phyloP scores from a whole-genome alignment of 2,329 filamentous ascomycete genomes.

The Grosmannia clavigera region DNA sequence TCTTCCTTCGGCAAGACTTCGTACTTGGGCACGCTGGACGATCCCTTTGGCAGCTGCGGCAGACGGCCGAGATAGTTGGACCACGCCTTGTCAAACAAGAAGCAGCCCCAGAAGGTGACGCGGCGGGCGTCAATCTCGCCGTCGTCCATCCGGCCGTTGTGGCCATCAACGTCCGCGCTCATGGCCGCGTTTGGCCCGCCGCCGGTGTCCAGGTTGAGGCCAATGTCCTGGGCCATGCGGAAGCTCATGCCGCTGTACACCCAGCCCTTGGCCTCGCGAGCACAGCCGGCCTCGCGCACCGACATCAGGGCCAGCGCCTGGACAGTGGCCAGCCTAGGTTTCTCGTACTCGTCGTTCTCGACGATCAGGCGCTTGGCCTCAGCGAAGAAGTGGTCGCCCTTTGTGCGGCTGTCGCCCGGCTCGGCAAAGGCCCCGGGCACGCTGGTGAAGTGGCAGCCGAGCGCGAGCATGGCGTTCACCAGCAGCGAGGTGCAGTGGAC shows the following conservation, averaged over 20 bases:
- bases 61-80: slow-evolving; percentile 91
- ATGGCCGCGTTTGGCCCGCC: slow-evolving; percentile 30
- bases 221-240: slow-evolving; percentile 90
- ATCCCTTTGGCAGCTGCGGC: slow-evolving; percentile 69
- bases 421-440: slow-evolving; percentile 58
- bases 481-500: slow-evolving; percentile 79
- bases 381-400: slow-evolving; percentile 90
- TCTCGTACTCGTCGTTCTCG: slow-evolving; percentile 87
- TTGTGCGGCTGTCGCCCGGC: slow-evolving; percentile 66
- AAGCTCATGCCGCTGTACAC: slow-evolving; percentile 98
- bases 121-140: slow-evolving; percentile 78
- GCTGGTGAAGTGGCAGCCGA: slow-evolving; percentile 87
- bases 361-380: slow-evolving; percentile 84
- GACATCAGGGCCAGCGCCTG: slow-evolving; percentile 94
- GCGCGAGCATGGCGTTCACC: slow-evolving; percentile 85
- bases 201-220: slow-evolving; percentile 72
- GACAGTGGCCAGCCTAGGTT: slow-evolving; percentile 75
- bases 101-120: slow-evolving; percentile 96
- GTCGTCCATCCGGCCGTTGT: slow-evolving; percentile 43
- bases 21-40: slow-evolving; percentile 75
- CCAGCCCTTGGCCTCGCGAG: slow-evolving; percentile 90
- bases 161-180: slow-evolving; percentile 34
- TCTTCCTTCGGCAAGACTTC: slow-evolving; percentile 89
- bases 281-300: slow-evolving; percentile 88
- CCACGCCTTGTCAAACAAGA: slow-evolving; percentile 98